phyloP scores from a whole-genome alignment of 1,139 yeast species.

The Geotrichum europaeum region DNA sequence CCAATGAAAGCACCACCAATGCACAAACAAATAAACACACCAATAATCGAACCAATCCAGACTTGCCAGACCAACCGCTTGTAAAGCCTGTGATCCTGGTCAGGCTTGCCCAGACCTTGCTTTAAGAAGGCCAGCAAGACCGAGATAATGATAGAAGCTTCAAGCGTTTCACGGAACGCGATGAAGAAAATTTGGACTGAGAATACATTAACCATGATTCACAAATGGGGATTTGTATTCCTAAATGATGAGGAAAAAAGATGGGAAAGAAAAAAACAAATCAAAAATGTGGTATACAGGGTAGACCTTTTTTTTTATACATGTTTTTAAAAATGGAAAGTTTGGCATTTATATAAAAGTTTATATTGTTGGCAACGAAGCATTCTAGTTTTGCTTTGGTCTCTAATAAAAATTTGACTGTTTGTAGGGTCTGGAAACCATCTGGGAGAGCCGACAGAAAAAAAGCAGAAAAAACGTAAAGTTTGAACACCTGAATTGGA shows the following conservation, averaged over 20 bases:
- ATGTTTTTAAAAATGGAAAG: not conserved
- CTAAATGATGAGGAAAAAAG: not conserved
- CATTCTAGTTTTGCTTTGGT: not conserved
- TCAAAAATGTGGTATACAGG: not conserved
- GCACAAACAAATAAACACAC: conserved; percentile 65
- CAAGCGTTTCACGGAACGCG: conserved; percentile 83
- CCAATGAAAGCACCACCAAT: conserved; percentile 85
- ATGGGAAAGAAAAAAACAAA: not conserved
- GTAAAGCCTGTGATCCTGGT: conserved; percentile 48
- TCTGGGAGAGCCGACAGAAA: not conserved
- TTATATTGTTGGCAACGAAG: not conserved
- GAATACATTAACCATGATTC: conserved; percentile 35
- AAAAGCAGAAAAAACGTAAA: not conserved
- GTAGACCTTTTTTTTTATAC: not conserved
- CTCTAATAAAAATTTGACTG: not conserved
- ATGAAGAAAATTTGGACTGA: conserved; percentile 61
- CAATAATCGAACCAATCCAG: conserved; percentile 69
- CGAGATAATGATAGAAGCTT: conserved; percentile 84
- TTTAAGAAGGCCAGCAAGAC: conserved; percentile 84
- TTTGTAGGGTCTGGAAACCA: not conserved
- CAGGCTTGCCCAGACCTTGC: conserved; percentile 63
- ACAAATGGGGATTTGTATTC: not conserved
- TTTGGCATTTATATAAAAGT: not conserved
- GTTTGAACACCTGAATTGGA: not conserved
- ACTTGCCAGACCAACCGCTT: conserved; percentile 64